Evolutionary conservation across 2,329 filamentous ascomycete species (phyloP), one percentile per base, ranked within the genome.

Genomic region (Colletotrichum sp.): DNA sequence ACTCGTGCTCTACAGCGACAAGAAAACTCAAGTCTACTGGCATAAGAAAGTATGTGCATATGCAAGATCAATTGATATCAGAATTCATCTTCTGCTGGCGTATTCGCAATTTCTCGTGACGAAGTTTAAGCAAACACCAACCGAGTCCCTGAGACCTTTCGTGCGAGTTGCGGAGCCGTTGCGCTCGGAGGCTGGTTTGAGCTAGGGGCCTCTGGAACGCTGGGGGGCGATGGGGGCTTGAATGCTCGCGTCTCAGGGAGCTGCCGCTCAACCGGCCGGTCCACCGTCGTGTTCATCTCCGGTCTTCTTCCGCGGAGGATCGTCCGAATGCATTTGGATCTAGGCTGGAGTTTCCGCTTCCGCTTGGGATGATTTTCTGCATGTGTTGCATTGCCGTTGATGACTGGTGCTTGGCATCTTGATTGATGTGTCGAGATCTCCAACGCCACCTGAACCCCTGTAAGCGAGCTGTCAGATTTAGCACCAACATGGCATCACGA

Each of bases 71-170:
- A 44, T 64, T 26, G 8, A 18, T 6, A 44, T n/a, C 36, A 44
- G 2, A 2, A 4, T 2, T 10, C 15, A 16, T 3, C 16, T 5
- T 18, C 5, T 18, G 1, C 0, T 18, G 36, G 36, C 4, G 8
- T 44, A 44, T 8, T 9, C 16, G 32, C 2, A 0, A 34, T 15
- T 15, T 16, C 16, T 44, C 36, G 16, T 44, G 16, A 9, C 8
- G 16, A 10, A 44, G 36, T 18, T 0, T 18, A 0, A 2, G 39
- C 18, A 49, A 49, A 49, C 44, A 49, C 18, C 18, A 49, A 21
- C 0, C 44, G 44, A 49, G 3, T 49, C 1, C 44, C 10, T 12
- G 44, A 49, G 18, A 21, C 9, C 10, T 4, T 6, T 21, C 18
- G 9, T 6, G 55, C 24, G 7, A 28, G 21, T 59, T 28, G 59